Evolutionary conservation across 306 rosid genomes (phyloP).

Genomic region (Dalbergia oliveri): DNA sequence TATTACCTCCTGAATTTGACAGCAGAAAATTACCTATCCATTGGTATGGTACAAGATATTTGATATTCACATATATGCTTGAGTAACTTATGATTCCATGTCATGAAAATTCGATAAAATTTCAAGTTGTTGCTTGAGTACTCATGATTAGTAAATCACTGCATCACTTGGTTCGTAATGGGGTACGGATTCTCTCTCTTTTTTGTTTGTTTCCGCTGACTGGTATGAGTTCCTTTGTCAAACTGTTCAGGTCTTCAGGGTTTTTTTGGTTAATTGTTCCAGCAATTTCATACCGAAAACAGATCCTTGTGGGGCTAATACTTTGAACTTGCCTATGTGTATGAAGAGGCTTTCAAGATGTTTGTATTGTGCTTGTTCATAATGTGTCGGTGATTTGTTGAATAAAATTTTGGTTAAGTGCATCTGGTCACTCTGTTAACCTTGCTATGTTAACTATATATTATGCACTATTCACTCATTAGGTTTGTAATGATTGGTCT

Average conservation of each 20-base stretch:
- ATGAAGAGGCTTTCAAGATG: too few relatives aligned
- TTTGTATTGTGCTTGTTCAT: too few relatives aligned
- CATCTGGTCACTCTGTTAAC: background rate
- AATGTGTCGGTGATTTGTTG: too few relatives aligned
- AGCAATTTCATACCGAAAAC: too few relatives aligned
- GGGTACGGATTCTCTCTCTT: background rate
- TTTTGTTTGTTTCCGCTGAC: background rate
- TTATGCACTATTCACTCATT: background rate
- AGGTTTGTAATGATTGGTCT: background rate
- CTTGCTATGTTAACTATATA: background rate
- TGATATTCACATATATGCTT: constrained; percentile 30
- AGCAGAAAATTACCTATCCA: constrained; percentile 43
- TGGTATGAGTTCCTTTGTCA: background rate
- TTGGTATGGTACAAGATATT: constrained; percentile 52
- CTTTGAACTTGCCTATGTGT: too few relatives aligned
- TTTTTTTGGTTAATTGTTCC: too few relatives aligned
- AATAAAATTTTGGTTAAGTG: background rate
- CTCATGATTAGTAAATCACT: background rate
- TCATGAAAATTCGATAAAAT: background rate
- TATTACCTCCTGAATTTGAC: constrained; percentile 49
- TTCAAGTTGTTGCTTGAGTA: background rate
- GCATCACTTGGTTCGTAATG: background rate
- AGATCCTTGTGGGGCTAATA: too few relatives aligned
- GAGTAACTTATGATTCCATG: background rate
- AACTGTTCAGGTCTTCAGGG: background rate